These are phyloP conservation scores for Elymus sibiricus DNA, from an alignment of 176 grass and related monocot genomes.

Conservation along the genomic window DNA sequence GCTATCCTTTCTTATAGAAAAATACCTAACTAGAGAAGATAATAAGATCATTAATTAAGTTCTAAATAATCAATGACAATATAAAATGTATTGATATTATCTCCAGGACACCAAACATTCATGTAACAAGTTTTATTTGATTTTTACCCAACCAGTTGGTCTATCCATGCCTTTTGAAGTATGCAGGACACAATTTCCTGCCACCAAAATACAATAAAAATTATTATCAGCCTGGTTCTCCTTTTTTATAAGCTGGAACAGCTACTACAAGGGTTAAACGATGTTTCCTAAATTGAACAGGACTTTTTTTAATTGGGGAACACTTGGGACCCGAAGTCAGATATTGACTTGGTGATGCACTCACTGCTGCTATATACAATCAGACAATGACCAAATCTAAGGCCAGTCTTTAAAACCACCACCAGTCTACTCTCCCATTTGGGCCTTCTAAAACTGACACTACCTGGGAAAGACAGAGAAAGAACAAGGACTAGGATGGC, in stretches of 20 bases:
- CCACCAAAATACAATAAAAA: not conserved
- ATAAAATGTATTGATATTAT: too few species aligned
- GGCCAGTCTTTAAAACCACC: slow-evolving; percentile 2
- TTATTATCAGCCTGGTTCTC: not conserved
- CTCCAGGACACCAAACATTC: too few species aligned
- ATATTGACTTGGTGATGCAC: slow-evolving; percentile 8
- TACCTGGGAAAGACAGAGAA: slow-evolving; percentile 12
- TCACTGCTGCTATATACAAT: not conserved
- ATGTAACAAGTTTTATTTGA: too few species aligned
- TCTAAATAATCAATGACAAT: too few species aligned
- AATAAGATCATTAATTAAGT: not conserved
- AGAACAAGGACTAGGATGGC: not conserved
- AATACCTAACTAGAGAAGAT: not conserved
- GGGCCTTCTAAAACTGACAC: slow-evolving; percentile 16
- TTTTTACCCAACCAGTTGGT: too few species aligned
- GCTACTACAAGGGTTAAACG: slow-evolving; percentile 12
- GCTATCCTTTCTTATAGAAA: not conserved
- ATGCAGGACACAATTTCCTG: not conserved
- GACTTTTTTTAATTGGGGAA: not conserved
- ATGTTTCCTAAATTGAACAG: not conserved
- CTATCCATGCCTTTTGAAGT: not conserved
- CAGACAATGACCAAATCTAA: not conserved
- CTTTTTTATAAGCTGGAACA: not conserved
- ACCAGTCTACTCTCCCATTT: not conserved
- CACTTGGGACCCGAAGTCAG: not conserved